Percentiles rank a stretch among this genome's conserved stretches.
These are phyloP conservation scores for Tilletia horrida DNA, from an alignment of 1,284 basidiomycete genomes.

Conservation along the genomic window DNA sequence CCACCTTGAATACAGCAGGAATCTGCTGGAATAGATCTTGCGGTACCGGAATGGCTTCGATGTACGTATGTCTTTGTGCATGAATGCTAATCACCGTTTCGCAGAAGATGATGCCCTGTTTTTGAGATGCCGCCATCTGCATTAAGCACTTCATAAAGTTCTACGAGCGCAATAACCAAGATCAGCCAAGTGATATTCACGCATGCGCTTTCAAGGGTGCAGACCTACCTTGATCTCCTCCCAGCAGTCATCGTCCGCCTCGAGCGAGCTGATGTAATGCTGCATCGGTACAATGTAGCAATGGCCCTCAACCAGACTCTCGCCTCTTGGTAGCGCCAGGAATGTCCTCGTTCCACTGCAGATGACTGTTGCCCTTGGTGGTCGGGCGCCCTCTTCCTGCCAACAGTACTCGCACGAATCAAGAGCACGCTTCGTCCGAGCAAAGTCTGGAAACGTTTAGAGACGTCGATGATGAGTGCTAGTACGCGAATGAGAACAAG, in stretches of 20 bases:
- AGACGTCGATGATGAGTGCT: background rate
- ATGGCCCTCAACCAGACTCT: conserved; percentile 83
- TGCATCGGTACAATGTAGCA: conserved; percentile 87
- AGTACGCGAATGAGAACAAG: too few relatives aligned
- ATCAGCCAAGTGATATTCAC: background rate
- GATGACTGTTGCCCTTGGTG: conserved; percentile 78
- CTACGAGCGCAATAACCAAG: conserved; percentile 57
- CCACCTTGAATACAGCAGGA: conserved; percentile 86
- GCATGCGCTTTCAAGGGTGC: background rate
- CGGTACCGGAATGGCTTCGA: conserved; percentile 84
- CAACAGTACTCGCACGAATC: conserved; percentile 68
- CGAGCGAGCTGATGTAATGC: conserved; percentile 83
- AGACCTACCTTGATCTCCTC: conserved; percentile 50
- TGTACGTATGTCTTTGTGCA: conserved; percentile 81
- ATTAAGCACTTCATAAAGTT: conserved; percentile 99
- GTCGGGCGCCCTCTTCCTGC: conserved; percentile 58
- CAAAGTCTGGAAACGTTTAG: conserved; percentile 68
- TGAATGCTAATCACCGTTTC: conserved; percentile 84
- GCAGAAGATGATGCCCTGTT: conserved; percentile 86
- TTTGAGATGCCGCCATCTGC: conserved; percentile 77
- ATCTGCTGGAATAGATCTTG: conserved; percentile 77
- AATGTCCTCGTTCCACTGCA: conserved; percentile 87
- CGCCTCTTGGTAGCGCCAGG: conserved; percentile 77
- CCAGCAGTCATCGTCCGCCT: conserved; percentile 97
- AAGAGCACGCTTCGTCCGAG: conserved; percentile 83